phyloP scores from a whole-genome alignment of 2,329 filamentous ascomycete species.

The Fusarium poae region DNA sequence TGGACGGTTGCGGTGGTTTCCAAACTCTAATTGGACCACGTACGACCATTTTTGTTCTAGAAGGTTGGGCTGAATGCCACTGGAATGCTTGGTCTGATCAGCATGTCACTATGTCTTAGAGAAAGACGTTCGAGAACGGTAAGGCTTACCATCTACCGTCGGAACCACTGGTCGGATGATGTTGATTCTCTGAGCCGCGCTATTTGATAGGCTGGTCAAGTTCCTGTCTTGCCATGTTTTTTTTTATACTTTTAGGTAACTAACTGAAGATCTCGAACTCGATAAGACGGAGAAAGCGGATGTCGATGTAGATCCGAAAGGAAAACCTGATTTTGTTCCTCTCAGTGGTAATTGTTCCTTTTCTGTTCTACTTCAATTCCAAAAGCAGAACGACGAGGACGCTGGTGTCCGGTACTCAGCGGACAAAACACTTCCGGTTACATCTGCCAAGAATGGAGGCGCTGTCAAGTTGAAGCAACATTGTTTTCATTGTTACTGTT shows the following conservation, averaged over 20 bases:
- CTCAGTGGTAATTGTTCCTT: background rate
- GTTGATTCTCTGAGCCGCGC: background rate
- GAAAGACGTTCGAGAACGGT: background rate
- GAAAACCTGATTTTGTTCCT: background rate
- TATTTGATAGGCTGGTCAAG: background rate
- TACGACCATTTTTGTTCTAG: background rate
- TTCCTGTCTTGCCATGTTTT: background rate
- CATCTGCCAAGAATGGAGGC: background rate
- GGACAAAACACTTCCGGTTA: background rate
- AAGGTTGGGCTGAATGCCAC: background rate
- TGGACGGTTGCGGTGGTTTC: constrained; percentile 12
- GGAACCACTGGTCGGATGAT: background rate
- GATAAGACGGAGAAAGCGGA: background rate
- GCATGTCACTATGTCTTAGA: background rate
- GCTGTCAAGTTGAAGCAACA: background rate
- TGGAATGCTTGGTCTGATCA: constrained; percentile 4
- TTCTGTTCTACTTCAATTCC: background rate
- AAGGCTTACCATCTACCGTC: background rate
- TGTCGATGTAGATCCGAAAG: background rate
- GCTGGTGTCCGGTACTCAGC: background rate
- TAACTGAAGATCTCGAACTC: background rate
- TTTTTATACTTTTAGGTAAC: background rate
- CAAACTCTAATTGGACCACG: background rate
- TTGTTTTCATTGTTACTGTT: background rate
- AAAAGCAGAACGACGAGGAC: background rate